phyloP scores from a whole-genome alignment of 2,329 filamentous ascomycete genomes.

The Alternaria sp. region DNA sequence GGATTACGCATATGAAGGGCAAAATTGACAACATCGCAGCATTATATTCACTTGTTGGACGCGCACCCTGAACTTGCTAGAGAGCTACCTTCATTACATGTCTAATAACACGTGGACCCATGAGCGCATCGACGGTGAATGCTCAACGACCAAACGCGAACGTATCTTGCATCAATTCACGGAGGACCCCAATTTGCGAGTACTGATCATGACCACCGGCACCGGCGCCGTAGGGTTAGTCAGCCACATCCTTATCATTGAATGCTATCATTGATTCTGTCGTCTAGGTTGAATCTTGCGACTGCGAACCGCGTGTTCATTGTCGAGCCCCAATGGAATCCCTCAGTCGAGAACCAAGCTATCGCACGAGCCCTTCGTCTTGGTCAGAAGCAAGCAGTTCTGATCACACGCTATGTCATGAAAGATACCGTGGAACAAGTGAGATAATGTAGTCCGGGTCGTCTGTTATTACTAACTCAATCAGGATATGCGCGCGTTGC shows the following conservation, averaged over 20 bases:
- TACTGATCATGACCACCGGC: conserved; percentile 62
- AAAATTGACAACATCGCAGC: conserved; percentile 8
- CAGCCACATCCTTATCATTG: fast-evolving
- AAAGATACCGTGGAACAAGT: no score
- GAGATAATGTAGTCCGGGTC: no score
- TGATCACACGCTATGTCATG: conserved; percentile 56
- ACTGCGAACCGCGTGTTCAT: conserved; percentile 58
- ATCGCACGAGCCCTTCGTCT: conserved; percentile 58
- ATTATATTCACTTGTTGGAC: conserved; percentile 45
- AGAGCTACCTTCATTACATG: conserved; percentile 14
- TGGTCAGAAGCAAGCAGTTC: conserved; percentile 53
- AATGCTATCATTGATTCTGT: neutral
- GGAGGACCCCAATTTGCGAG: conserved; percentile 22
- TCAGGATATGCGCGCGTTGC: no score
- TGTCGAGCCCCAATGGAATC: conserved; percentile 63
- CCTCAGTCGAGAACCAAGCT: conserved; percentile 60
- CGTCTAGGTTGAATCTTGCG: conserved; percentile 55
- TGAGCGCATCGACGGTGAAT: conserved; percentile 56
- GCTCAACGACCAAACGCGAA: conserved; percentile 46
- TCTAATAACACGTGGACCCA: conserved; percentile 20
- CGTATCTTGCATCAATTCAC: conserved; percentile 50
- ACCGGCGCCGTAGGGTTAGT: conserved; percentile 59
- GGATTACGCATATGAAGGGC: neutral
- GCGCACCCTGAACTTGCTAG: conserved; percentile 33
- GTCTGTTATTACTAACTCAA: no score